Conservation (phyloP, 768 basidiomycete genomes). For the Lyophyllum atratum region DNA sequence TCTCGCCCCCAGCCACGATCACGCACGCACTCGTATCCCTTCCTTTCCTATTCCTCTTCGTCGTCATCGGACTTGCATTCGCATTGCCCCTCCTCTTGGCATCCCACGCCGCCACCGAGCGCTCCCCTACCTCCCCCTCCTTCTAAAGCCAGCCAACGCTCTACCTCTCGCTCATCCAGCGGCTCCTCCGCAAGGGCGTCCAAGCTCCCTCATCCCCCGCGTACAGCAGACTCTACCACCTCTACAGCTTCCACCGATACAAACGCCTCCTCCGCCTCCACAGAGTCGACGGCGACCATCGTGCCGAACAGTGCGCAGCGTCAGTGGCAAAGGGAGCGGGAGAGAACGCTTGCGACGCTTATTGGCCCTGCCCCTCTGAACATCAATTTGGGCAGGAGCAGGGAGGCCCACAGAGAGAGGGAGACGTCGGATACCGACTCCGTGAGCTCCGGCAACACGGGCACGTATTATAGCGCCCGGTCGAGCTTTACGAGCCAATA, state of each 20-base stretch:
- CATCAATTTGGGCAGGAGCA: background rate
- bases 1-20: background rate
- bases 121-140: background rate
- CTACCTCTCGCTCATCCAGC: background rate
- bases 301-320: background rate
- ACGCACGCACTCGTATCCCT: background rate
- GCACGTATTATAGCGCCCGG: constrained; percentile 13
- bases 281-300: constrained; percentile 6
- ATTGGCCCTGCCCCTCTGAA: background rate
- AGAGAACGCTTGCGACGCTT: constrained; percentile 2
- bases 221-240: constrained; percentile 8
- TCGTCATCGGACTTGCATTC: background rate
- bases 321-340: background rate
- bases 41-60: background rate
- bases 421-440: background rate
- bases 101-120: background rate
- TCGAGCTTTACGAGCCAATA: constrained; percentile 9
- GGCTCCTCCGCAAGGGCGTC: background rate
- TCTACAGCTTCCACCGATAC: constrained; percentile 2
- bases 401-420: background rate
- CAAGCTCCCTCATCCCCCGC: constrained; percentile 2
- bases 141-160: background rate
- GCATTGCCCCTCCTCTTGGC: constrained; percentile 12
- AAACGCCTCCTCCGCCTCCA: background rate
- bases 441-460: constrained; percentile 1